Base-by-base conservation (phyloP, 768 basidiomycete species). In the Lactarius trivialis region DNA sequence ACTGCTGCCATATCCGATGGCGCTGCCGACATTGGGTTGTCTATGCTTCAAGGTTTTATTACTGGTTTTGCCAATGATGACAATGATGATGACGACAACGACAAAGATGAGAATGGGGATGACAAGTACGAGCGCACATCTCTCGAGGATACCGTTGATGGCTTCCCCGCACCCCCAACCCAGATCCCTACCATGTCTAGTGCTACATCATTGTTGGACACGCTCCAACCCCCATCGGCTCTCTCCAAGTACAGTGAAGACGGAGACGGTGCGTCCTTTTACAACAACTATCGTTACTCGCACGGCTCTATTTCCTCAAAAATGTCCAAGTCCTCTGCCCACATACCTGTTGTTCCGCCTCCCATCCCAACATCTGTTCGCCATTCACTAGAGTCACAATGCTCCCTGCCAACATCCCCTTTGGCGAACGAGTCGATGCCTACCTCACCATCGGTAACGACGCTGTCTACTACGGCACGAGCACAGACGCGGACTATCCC, bases 241-340 rank as follows among this genome's bases (percentile, higher is more conserved):
- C 59, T 50, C 3, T 68, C 68, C 19, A 66, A 67, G 15, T 66
- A 63, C 59, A 75, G 74, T 1, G 76, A 77, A 33, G 76, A 85
- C 58, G 89, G 87, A 82, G 88, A 89, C 57, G 83, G 82, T 26
- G 83, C 81, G 9, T 79, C 78, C 1, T 89, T 91, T 55, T 91
- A 91, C 65, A 89, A 91, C 71, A 82, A 89, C 63, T 91, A 91
- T 70, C 79, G 86, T 26, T 89, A 89, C 65, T 88, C 87, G 21
- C 76, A 84, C 6, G 79, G 78, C 56, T 88, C 85, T 0, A 75
- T 82, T 59, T 76, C 76, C 1, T 76, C 76, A 54, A 74, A 71
- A 70, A 65, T 76, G 70, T 77, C 77, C 41, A 76, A 74, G 66
- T 68, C 71, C 26, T 78, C 76, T 0, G 69, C 74, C 60, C 60